Conservation (phyloP, 116 monocot genomes). For the Papilionanthe hybrid region DNA sequence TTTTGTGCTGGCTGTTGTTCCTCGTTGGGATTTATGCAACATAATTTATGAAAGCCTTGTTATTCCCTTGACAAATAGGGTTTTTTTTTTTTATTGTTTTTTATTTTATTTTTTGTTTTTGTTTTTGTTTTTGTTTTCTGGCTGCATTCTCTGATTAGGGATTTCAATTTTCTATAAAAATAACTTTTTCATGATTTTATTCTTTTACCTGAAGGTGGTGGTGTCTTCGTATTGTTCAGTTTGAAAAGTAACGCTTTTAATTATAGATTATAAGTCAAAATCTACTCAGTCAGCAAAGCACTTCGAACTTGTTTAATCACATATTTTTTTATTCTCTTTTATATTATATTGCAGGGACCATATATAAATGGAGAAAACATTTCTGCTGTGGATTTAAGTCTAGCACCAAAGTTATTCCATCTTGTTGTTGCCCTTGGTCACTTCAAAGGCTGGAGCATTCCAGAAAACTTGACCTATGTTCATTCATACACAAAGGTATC, state of each 20-base stretch:
- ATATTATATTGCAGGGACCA: conserved; percentile 40
- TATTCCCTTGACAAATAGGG: neutral
- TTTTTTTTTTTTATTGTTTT: neutral
- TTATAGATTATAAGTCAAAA: neutral
- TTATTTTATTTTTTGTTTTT: too few species aligned
- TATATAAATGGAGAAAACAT: conserved; percentile 35
- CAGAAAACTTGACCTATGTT: conserved; percentile 32
- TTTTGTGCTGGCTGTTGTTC: neutral
- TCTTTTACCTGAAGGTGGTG: too few species aligned
- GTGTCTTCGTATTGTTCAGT: too few species aligned
- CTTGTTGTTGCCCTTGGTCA: conserved; percentile 20
- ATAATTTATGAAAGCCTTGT: neutral
- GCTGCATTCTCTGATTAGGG: too few species aligned
- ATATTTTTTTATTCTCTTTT: neutral
- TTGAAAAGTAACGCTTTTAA: too few species aligned
- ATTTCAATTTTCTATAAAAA: too few species aligned
- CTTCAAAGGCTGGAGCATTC: conserved; percentile 35
- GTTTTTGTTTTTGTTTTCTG: too few species aligned
- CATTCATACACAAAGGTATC: conserved; percentile 24
- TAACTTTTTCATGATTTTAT: too few species aligned
- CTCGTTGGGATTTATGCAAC: neutral
- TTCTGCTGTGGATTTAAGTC: conserved; percentile 43
- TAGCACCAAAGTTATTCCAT: conserved; percentile 21
- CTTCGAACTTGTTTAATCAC: neutral
- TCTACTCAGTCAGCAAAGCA: neutral